Evolutionary conservation across 257 asterid genomes (phyloP).

Genomic region (Cinchona pubescens): DNA sequence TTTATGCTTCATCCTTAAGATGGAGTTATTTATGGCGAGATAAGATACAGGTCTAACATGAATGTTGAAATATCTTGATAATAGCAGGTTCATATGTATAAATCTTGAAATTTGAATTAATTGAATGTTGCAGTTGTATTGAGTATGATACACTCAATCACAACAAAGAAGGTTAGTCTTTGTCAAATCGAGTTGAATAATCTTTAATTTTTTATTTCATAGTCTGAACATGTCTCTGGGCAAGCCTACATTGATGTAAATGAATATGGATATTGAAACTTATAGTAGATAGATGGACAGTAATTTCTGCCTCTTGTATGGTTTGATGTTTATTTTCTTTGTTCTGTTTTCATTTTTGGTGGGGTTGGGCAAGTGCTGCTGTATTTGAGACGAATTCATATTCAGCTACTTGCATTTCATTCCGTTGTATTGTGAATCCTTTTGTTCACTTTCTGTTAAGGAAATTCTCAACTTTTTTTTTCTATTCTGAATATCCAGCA

Average conservation of each 20-base stretch:
- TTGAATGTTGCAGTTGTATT: neutral
- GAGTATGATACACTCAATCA: neutral
- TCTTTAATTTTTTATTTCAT: neutral
- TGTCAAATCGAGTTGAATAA: neutral
- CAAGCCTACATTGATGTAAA: neutral
- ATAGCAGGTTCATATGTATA: neutral
- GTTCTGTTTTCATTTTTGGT: neutral
- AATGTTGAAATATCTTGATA: too few relatives aligned
- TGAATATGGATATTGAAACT: neutral
- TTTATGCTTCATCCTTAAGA: neutral
- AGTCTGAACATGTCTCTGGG: too few relatives aligned
- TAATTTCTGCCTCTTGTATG: neutral
- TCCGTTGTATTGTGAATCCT: neutral
- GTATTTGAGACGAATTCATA: neutral
- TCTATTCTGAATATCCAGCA: constrained; percentile 44
- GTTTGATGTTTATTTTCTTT: neutral
- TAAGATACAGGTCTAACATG: neutral
- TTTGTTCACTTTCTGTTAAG: neutral
- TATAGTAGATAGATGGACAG: neutral
- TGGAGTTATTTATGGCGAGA: neutral
- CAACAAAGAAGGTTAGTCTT: neutral
- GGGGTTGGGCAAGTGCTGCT: neutral
- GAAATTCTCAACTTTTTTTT: neutral
- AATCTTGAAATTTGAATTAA: neutral
- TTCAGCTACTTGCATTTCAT: neutral